Evolutionary conservation across 164 flowering plant species (phyloP).

Genomic region (Vitis amurensis): DNA sequence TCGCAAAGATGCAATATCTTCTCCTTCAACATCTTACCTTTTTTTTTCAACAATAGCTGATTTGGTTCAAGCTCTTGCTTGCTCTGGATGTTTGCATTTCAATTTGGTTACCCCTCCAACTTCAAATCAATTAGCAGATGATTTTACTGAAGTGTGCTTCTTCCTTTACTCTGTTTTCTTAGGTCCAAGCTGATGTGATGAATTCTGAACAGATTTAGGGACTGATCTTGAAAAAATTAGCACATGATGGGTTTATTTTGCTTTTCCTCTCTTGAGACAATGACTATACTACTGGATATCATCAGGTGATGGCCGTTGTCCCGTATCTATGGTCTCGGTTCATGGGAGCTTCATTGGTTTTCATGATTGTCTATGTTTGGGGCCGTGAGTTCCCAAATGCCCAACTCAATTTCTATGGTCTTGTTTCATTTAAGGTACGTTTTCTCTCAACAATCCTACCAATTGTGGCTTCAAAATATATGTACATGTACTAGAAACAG

Average conservation of each 20-base stretch:
- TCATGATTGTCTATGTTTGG: slow-evolving; percentile 64
- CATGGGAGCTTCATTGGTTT: slow-evolving; percentile 52
- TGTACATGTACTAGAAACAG: neutral
- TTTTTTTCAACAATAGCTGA: too few relatives aligned
- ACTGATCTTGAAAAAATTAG: too few relatives aligned
- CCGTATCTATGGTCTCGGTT: slow-evolving; percentile 41
- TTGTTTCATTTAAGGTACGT: slow-evolving; percentile 53
- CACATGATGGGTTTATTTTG: neutral
- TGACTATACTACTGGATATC: neutral
- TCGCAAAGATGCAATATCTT: too few relatives aligned
- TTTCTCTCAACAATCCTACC: neutral
- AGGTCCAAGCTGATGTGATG: too few relatives aligned
- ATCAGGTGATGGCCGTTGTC: slow-evolving; percentile 40
- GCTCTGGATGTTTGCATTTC: too few relatives aligned
- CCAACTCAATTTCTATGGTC: slow-evolving; percentile 41
- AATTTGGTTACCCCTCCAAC: too few relatives aligned
- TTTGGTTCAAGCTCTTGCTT: too few relatives aligned
- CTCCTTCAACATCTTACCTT: too few relatives aligned
- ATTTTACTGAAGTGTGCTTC: too few relatives aligned
- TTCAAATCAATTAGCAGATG: too few relatives aligned
- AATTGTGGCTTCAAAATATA: neutral
- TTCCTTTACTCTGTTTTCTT: too few relatives aligned
- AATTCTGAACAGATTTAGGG: too few relatives aligned
- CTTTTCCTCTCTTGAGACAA: neutral
- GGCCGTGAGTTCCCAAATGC: slow-evolving; percentile 61